phyloP scores from a whole-genome alignment of 805 yeast genomes.

The Cyberlindnera bimundalis region DNA sequence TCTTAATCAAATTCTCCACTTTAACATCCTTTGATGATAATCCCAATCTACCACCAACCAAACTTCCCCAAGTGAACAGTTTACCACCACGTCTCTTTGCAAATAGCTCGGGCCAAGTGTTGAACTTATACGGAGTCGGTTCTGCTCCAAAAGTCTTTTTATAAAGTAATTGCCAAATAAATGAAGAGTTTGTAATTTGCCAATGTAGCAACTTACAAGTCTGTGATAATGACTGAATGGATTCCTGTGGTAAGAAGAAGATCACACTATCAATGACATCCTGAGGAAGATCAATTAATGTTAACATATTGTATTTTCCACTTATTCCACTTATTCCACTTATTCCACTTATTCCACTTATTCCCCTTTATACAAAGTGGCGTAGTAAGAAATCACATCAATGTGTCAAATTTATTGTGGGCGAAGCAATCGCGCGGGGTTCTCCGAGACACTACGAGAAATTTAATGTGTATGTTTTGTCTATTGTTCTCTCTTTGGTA shows the following conservation, averaged over 20 bases:
- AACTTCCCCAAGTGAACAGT: conserved; percentile 51
- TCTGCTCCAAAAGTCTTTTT: conserved; percentile 42
- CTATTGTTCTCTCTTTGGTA: conserved; percentile 19
- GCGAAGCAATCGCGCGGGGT: conserved; percentile 1
- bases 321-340: too few species aligned
- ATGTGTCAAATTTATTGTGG: not conserved
- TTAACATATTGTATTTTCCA: too few species aligned
- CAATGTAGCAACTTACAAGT: conserved; percentile 37
- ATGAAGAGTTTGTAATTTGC: conserved; percentile 35
- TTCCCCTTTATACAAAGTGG: not conserved
- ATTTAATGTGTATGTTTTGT: not conserved
- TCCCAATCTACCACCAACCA: conserved; percentile 46
- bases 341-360: too few species aligned
- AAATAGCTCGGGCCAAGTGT: conserved; percentile 51
- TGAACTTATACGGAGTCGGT: conserved; percentile 38
- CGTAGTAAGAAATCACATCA: too few species aligned
- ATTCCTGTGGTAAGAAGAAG: conserved; percentile 26
- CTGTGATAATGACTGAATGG: conserved; percentile 38
- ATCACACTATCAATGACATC: conserved; percentile 39
- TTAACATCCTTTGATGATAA: conserved; percentile 30
- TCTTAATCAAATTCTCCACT: conserved; percentile 19
- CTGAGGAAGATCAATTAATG: conserved; percentile 12
- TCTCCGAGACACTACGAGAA: too few species aligned
- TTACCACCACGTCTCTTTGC: conserved; percentile 36
- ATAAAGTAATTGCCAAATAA: conserved; percentile 44